Evolutionary conservation across 495 filamentous ascomycete species (phyloP).

Genomic region (Hypomontagnella submonticulosa): DNA sequence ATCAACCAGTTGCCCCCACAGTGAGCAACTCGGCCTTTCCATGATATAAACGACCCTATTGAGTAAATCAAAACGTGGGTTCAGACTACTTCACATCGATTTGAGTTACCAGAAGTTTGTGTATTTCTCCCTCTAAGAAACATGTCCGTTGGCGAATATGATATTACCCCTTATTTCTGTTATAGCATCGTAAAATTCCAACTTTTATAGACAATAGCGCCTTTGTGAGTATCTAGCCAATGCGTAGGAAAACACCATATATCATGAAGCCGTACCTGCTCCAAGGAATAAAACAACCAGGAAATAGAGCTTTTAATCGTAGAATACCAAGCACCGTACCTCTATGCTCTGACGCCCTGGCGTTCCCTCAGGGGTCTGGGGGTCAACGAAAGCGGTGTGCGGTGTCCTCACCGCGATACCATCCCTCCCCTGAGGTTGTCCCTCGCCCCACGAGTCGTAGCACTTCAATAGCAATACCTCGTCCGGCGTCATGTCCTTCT

Average conservation of each 20-base stretch:
- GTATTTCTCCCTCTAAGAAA: too few species aligned
- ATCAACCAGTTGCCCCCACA: too few species aligned
- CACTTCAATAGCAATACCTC: conserved; percentile 87
- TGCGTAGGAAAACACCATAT: too few species aligned
- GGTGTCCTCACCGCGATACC: conserved; percentile 75
- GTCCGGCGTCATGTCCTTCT: conserved; percentile 79
- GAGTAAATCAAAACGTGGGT: too few species aligned
- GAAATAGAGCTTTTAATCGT: conserved; percentile 40
- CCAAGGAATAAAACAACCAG: not conserved
- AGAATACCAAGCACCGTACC: conserved; percentile 85
- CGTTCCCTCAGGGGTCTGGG: conserved; percentile 70
- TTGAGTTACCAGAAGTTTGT: too few species aligned
- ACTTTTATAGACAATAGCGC: too few species aligned
- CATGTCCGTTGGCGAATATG: too few species aligned
- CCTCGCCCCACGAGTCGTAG: conserved; percentile 74
- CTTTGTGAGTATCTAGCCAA: not conserved
- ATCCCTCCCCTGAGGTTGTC: conserved; percentile 52
- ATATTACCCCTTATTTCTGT: too few species aligned
- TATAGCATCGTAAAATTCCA: too few species aligned
- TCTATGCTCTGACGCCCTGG: conserved; percentile 83
- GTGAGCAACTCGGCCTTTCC: too few species aligned
- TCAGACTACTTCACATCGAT: too few species aligned
- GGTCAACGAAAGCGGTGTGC: conserved; percentile 85
- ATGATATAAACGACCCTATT: too few species aligned
- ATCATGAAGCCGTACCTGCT: not conserved